Evolutionary conservation across 1,139 yeast species (phyloP).

Genomic region (Geotrichum europaeum): DNA sequence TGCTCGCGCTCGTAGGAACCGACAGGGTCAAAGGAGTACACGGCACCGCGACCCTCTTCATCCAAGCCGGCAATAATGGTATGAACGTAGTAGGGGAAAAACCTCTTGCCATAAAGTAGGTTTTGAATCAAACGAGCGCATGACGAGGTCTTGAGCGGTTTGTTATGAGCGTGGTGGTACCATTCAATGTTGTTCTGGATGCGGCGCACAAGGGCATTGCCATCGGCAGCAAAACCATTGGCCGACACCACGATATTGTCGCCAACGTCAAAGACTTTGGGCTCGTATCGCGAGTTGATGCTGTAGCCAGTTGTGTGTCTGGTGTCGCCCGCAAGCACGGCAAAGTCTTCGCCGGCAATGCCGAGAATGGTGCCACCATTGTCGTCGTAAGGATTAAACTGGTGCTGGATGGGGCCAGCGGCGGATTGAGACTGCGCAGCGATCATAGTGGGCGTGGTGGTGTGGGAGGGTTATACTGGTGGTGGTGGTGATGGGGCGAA

Average conservation of each 20-base stretch:
- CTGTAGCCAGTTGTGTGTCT: constrained; percentile 93
- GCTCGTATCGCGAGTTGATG: constrained; percentile 88
- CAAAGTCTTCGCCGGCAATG: constrained; percentile 96
- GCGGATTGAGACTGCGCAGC: constrained; percentile 17
- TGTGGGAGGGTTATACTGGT: not conserved
- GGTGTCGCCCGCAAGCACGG: constrained; percentile 95
- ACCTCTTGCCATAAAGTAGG: constrained; percentile 82
- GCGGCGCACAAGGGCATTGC: constrained; percentile 72
- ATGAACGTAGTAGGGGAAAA: constrained; percentile 94
- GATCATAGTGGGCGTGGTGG: constrained; percentile 14
- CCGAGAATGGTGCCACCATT: constrained; percentile 98
- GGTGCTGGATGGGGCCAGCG: constrained; percentile 72
- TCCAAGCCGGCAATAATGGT: constrained; percentile 93
- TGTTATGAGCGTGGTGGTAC: constrained; percentile 89
- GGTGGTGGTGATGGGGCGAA: constrained; percentile 5
- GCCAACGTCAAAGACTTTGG: constrained; percentile 84
- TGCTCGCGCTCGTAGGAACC: constrained; percentile 97
- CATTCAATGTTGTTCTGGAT: constrained; percentile 77
- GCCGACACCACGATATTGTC: constrained; percentile 85
- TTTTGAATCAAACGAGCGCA: constrained; percentile 93
- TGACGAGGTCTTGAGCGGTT: constrained; percentile 58
- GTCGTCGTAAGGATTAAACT: constrained; percentile 92
- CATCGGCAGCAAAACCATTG: constrained; percentile 96
- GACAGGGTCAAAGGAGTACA: constrained; percentile 94
- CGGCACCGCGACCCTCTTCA: constrained; percentile 90